Evolutionary conservation across 345 rosid genomes (phyloP), one percentile per base, ranked within the genome.

Genomic region (Capsella bursapastoris): DNA sequence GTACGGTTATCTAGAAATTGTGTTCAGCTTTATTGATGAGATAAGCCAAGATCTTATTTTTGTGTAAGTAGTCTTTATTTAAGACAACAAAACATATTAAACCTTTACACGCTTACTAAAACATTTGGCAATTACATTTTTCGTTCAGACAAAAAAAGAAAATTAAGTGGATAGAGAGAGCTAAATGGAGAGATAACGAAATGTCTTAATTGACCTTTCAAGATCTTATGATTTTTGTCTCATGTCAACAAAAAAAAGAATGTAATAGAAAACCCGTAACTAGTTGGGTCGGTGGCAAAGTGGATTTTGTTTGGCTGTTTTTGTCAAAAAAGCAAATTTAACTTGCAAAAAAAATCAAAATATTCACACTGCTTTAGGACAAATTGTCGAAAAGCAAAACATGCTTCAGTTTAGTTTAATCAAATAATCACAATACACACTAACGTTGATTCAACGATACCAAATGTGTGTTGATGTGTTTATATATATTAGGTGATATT

Each of bases 331-430:
- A 64, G 75, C 47, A 10, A 56, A 3, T 71, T 71, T 70, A 49
- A 64, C 60, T 31, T 0, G 2, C 6, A 34, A 37, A 15, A 28
- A 37, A 55, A 56, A 57, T 14, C 32, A 49, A 71, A 65, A 65
- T 7, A 71, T 76, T 77, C 80, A 71, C 60, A 71, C 72, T 65
- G 57, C 80, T 77, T 77, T 71, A 64, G 35, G 51, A 76, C 75
- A 76, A 68, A 50, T 5, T 29, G 35, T 29, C 34, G 11, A 34
- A 64, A 70, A 40, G 71, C 51, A 56, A 53, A 44, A 29, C 60
- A 71, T 71, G 57, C 3, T 71, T 58, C 57, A 8, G 55, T 47
- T 70, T 31, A 4, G 13, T 57, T 25, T 40, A 59, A 58, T 16
- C 32, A 13, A 65, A 22, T 45, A 45, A 34, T 34, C 8, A 34